Evolutionary conservation across 768 basidiomycete species (phyloP).

Genomic region (Termitomyces sp.): DNA sequence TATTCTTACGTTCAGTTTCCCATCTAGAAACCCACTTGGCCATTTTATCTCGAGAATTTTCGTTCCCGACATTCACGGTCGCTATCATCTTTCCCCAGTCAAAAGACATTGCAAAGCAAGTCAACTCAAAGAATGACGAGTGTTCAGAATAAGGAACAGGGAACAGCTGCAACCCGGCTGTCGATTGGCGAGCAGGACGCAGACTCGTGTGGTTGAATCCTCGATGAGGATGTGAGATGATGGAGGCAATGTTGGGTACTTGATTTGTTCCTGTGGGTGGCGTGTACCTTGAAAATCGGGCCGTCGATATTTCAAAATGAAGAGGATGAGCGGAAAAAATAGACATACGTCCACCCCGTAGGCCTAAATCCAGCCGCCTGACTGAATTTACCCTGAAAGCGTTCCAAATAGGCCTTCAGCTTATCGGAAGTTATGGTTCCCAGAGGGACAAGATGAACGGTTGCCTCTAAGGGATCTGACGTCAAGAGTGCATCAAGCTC

Average conservation of each 20-base stretch:
- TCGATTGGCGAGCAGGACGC: constrained; percentile 67
- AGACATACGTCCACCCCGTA: constrained; percentile 91
- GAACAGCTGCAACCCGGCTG: constrained; percentile 64
- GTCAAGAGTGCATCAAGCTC: constrained; percentile 81
- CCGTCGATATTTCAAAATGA: not conserved
- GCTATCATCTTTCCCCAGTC: constrained; percentile 89
- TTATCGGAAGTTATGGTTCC: constrained; percentile 70
- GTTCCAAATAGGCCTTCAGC: constrained; percentile 71
- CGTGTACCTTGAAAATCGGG: constrained; percentile 46
- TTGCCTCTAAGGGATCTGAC: constrained; percentile 66
- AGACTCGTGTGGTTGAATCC: constrained; percentile 71
- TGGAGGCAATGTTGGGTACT: constrained; percentile 58
- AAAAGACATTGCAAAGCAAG: constrained; percentile 89
- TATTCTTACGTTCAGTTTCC: constrained; percentile 75
- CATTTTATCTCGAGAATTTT: constrained; percentile 78
- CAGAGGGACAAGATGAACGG: constrained; percentile 85
- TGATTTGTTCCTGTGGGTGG: constrained; percentile 62
- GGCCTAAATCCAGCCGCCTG: constrained; percentile 83
- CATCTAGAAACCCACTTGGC: constrained; percentile 84
- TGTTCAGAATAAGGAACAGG: constrained; percentile 95
- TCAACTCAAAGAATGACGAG: constrained; percentile 92
- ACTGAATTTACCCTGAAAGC: constrained; percentile 67
- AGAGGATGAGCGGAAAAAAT: not conserved
- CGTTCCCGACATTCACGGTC: constrained; percentile 86
- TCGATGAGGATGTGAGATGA: constrained; percentile 64